Evolutionary conservation across 495 filamentous ascomycete species (phyloP).

Genomic region (Aspergillus baeticus): DNA sequence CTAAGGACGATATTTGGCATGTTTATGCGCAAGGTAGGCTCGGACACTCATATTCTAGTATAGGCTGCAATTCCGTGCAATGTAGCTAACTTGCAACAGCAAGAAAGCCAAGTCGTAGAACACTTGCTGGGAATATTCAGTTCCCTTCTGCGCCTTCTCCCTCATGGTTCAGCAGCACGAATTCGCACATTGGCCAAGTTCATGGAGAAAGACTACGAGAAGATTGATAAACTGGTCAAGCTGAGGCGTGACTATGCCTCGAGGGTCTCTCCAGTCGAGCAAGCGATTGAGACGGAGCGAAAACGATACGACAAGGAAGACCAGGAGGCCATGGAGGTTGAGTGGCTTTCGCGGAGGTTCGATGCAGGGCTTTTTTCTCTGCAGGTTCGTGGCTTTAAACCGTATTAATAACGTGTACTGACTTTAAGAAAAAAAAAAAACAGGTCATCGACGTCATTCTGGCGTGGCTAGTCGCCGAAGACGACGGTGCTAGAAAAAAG

Average conservation of each 20-base stretch:
- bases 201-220: constrained; percentile 90
- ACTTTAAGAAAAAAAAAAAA: too few species aligned
- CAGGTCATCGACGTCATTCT: constrained; percentile 80
- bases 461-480: constrained; percentile 92
- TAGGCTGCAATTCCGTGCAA: background rate
- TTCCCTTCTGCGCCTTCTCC: constrained; percentile 75
- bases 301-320: constrained; percentile 48
- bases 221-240: constrained; percentile 66
- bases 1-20: constrained; percentile 80
- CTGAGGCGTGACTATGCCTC: constrained; percentile 70
- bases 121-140: constrained; percentile 90
- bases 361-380: constrained; percentile 85
- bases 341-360: constrained; percentile 80
- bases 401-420: background rate
- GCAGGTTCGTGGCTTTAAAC: constrained; percentile 44
- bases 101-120: constrained; percentile 68
- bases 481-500: constrained; percentile 70
- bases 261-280: constrained; percentile 63
- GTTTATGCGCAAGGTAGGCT: constrained; percentile 81
- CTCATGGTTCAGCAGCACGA: constrained; percentile 72
- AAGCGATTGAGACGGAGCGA: constrained; percentile 60
- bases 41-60: too few species aligned
- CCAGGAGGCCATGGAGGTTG: constrained; percentile 64
- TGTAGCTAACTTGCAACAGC: constrained; percentile 34
- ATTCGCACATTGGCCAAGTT: constrained; percentile 92